A percentile compares a stretch with the other conserved stretches of the same genome.
Conservation (phyloP, 495 filamentous ascomycete genomes). For the Aspergillus ostianus region DNA sequence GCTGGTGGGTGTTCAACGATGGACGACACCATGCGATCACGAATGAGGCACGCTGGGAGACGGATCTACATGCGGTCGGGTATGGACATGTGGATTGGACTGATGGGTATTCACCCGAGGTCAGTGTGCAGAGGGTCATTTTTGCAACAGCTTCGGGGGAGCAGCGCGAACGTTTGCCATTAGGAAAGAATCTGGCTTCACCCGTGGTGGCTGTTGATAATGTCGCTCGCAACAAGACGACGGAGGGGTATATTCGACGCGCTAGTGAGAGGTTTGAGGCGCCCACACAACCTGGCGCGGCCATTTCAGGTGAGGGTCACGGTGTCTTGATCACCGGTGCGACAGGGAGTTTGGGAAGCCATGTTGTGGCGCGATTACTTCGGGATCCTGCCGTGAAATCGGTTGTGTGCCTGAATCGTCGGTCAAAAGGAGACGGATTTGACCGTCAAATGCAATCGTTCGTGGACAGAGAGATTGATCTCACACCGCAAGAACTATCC, state of each 20-base stretch:
- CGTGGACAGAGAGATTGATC: conserved; percentile 29
- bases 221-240: background rate
- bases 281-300: background rate
- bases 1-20: conserved; percentile 56
- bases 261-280: conserved; percentile 22
- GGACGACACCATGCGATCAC: conserved; percentile 46
- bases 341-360: conserved; percentile 50
- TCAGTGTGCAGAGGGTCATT: conserved; percentile 40
- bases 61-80: conserved; percentile 36
- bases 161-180: conserved; percentile 16
- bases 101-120: conserved; percentile 42
- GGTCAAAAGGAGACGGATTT: conserved; percentile 1
- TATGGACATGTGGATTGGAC: conserved; percentile 51
- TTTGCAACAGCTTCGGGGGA: conserved; percentile 44
- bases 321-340: conserved; percentile 52
- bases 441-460: conserved; percentile 39
- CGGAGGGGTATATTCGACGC: conserved; percentile 29
- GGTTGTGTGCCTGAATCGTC: conserved; percentile 51
- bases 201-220: background rate
- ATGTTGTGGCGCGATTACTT: conserved; percentile 43
- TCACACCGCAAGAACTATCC: conserved; percentile 18
- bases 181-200: conserved; percentile 29
- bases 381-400: conserved; percentile 27
- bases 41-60: conserved; percentile 34
- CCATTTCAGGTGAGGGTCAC: background rate